These are phyloP conservation scores for Pyrenochaeta sp. DNA, from an alignment of 2,329 filamentous ascomycete genomes.

Conservation along the genomic window DNA sequence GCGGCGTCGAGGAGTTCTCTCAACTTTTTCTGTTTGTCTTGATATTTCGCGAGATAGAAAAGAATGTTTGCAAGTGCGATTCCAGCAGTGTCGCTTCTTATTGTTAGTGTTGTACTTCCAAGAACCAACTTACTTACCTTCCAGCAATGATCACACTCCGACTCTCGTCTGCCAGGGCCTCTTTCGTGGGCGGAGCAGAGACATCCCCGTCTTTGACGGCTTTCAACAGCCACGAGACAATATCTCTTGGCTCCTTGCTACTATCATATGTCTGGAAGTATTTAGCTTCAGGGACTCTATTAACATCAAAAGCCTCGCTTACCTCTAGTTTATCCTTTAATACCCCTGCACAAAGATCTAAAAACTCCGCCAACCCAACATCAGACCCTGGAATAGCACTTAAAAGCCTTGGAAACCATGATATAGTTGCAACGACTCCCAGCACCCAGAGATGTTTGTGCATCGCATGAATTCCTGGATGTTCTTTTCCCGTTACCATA, in stretches of 20 bases:
- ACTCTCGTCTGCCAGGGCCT: constrained; percentile 43
- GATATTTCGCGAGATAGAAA: constrained; percentile 45
- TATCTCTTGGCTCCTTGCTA: constrained; percentile 42
- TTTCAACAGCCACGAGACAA: constrained; percentile 52
- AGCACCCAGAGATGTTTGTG: constrained; percentile 47
- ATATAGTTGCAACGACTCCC: constrained; percentile 42
- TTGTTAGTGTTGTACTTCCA: background rate
- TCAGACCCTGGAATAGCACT: constrained; percentile 39
- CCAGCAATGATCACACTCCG: constrained; percentile 45
- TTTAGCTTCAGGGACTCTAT: too few species aligned
- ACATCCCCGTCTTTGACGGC: constrained; percentile 47
- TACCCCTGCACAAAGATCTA: constrained; percentile 35
- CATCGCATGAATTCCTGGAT: constrained; percentile 44
- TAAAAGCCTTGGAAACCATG: constrained; percentile 47
- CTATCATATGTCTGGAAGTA: constrained; percentile 20
- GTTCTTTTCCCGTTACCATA: constrained; percentile 28
- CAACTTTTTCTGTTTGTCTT: constrained; percentile 36
- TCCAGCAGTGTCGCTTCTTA: constrained; percentile 46
- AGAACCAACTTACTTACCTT: constrained; percentile 19
- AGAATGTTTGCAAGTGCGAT: constrained; percentile 38
- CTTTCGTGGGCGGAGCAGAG: constrained; percentile 41
- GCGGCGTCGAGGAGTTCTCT: constrained; percentile 37
- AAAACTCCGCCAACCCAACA: constrained; percentile 37
- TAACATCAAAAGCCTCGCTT: constrained; percentile 1
- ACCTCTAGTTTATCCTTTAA: constrained; percentile 45